Conservation (phyloP, 2,329 filamentous ascomycete genomes). For the Metarhizium robertsii region DNA sequence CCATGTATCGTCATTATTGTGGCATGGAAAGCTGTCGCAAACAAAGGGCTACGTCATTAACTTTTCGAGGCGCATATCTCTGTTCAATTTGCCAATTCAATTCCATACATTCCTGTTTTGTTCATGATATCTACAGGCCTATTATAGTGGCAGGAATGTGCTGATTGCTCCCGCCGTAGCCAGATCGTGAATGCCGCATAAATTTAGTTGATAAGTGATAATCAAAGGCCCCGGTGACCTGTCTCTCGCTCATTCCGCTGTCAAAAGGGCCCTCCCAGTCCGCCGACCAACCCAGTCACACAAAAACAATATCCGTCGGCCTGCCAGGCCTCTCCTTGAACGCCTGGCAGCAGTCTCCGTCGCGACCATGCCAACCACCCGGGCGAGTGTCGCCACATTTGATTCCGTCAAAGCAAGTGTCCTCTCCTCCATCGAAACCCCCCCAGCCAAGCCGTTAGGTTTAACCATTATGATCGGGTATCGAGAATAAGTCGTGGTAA, state of each 20-base stretch:
- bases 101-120: slow-evolving; percentile 2
- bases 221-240: slow-evolving; percentile 7
- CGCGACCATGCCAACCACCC: slow-evolving; percentile 15
- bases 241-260: slow-evolving; percentile 4
- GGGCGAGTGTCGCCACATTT: slow-evolving; percentile 15
- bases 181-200: slow-evolving; percentile 12
- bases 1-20: neutral
- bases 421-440: neutral
- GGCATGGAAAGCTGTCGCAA: neutral
- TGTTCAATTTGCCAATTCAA: neutral
- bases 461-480: neutral
- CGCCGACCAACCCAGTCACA: neutral
- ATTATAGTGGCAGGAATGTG: neutral
- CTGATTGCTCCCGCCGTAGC: slow-evolving; percentile 1
- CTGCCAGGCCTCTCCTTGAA: slow-evolving; percentile 8
- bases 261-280: neutral
- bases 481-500: neutral
- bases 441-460: neutral
- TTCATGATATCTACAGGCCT: slow-evolving; percentile 10
- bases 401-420: slow-evolving; percentile 1
- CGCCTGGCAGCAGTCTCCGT: slow-evolving; percentile 18
- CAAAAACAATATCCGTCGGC: neutral
- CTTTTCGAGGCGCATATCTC: neutral
- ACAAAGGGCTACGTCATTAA: neutral
- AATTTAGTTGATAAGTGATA: slow-evolving; percentile 10